phyloP scores from a whole-genome alignment of 176 grass and related monocot genomes.

The Paspalum vaginatum region DNA sequence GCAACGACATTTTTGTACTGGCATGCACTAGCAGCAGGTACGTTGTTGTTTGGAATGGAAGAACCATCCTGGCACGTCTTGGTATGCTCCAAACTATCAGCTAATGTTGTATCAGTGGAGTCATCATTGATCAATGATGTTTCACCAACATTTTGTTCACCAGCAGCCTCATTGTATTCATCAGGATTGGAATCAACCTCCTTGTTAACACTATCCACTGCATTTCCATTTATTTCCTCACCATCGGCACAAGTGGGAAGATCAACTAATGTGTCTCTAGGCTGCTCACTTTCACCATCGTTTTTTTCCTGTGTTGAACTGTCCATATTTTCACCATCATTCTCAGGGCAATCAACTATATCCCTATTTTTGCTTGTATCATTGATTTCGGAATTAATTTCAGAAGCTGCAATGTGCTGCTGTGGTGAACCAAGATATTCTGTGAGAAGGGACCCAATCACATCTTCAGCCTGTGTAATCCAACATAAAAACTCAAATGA shows the following conservation, averaged over 20 bases:
- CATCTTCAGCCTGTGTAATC: conserved; percentile 80
- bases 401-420: conserved; percentile 40
- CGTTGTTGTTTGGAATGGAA: conserved; percentile 26
- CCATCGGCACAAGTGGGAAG: conserved; percentile 22
- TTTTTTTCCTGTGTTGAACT: conserved; percentile 21
- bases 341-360: conserved; percentile 18
- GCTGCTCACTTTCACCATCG: conserved; percentile 34
- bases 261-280: background rate
- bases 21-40: conserved; percentile 31
- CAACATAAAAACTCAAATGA: conserved; percentile 42
- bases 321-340: conserved; percentile 32
- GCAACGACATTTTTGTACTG: conserved; percentile 85
- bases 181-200: conserved; percentile 44
- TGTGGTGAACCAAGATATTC: conserved; percentile 82
- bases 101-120: conserved; percentile 19
- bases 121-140: conserved; percentile 29
- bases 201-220: conserved; percentile 34
- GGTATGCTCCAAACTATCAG: conserved; percentile 33
- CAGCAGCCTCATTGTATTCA: conserved; percentile 21
- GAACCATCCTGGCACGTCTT: conserved; percentile 30
- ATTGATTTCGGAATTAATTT: conserved; percentile 36
- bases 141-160: conserved; percentile 33
- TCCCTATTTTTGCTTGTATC: conserved; percentile 28
- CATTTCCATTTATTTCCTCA: conserved; percentile 38
- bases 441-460: conserved; percentile 77